These are phyloP conservation scores for Asterella californica DNA, from an alignment of 225 moss, liverwort and hornwort genomes.

Conservation along the genomic window DNA sequence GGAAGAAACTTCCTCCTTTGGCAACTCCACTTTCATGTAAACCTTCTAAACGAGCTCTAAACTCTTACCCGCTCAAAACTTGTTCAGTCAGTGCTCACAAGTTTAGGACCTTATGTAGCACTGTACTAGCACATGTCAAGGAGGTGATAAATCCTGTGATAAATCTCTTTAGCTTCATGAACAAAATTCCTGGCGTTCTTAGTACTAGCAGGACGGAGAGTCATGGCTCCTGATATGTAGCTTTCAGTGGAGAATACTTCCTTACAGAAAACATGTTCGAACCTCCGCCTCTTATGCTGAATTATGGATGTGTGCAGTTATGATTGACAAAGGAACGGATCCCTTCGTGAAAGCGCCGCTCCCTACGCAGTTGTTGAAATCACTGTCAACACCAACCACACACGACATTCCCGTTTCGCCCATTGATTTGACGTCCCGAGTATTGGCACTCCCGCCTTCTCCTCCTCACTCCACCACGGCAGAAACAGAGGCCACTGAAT, in stretches of 20 bases:
- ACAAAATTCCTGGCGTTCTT: no score
- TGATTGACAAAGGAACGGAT: slow-evolving; percentile 26
- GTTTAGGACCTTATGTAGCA: neutral
- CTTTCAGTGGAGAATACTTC: no score
- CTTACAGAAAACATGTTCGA: no score
- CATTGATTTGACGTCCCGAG: slow-evolving; percentile 5
- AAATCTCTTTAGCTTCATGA: neutral
- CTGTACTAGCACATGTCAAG: neutral
- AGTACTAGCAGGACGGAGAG: no score
- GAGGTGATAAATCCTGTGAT: neutral
- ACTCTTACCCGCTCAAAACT: neutral
- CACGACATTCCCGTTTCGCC: slow-evolving; percentile 12
- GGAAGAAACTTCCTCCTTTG: slow-evolving; percentile 34
- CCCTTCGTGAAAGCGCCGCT: slow-evolving; percentile 28
- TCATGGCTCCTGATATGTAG: no score
- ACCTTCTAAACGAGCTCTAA: neutral
- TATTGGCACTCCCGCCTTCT: neutral
- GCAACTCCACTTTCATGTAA: slow-evolving; percentile 24
- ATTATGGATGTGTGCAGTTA: slow-evolving; percentile 14
- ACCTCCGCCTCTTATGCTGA: neutral
- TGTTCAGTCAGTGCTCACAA: neutral
- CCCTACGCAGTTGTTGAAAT: slow-evolving; percentile 10
- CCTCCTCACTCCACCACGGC: slow-evolving; percentile 11
- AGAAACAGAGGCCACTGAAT: neutral
- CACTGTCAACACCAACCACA: slow-evolving; percentile 8